Conservation (phyloP, 2,329 filamentous ascomycete species). For the Alternaria hordeiaustralica region DNA sequence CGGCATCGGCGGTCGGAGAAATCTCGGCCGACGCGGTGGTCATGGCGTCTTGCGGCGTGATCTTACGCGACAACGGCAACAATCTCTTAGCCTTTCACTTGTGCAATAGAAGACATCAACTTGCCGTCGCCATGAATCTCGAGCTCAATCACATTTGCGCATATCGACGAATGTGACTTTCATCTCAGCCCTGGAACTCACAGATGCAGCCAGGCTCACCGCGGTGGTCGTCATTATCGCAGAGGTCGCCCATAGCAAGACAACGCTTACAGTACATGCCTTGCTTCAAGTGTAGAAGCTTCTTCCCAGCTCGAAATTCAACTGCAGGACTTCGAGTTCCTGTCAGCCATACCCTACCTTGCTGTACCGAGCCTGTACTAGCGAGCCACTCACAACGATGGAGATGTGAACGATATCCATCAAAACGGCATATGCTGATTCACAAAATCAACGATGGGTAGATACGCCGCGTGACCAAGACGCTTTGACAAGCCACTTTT, state of each 20-base stretch:
- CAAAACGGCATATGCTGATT: not conserved
- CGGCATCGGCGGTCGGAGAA: not conserved
- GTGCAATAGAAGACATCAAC: not conserved
- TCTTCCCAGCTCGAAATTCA: rapidly evolving
- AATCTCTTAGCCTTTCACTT: not conserved
- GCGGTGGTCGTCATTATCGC: too few relatives aligned
- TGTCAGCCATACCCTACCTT: not conserved
- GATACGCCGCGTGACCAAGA: not conserved
- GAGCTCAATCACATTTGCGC: not conserved
- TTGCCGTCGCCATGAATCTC: not conserved
- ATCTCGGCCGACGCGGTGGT: constrained; percentile 1
- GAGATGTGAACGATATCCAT: not conserved
- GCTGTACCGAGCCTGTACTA: not conserved
- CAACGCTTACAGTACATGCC: not conserved
- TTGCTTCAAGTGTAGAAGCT: not conserved
- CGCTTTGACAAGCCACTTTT: rapidly evolving
- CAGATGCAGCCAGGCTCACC: not conserved
- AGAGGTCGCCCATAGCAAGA: rapidly evolving
- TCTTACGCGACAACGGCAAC: not conserved
- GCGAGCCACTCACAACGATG: not conserved
- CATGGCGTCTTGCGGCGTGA: constrained; percentile 3
- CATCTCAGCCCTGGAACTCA: not conserved
- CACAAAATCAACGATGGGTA: not conserved
- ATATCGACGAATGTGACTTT: not conserved
- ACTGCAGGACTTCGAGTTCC: rapidly evolving